These are phyloP conservation scores for Penicillium riverlandense DNA, from an alignment of 495 filamentous ascomycete genomes.

Conservation along the genomic window DNA sequence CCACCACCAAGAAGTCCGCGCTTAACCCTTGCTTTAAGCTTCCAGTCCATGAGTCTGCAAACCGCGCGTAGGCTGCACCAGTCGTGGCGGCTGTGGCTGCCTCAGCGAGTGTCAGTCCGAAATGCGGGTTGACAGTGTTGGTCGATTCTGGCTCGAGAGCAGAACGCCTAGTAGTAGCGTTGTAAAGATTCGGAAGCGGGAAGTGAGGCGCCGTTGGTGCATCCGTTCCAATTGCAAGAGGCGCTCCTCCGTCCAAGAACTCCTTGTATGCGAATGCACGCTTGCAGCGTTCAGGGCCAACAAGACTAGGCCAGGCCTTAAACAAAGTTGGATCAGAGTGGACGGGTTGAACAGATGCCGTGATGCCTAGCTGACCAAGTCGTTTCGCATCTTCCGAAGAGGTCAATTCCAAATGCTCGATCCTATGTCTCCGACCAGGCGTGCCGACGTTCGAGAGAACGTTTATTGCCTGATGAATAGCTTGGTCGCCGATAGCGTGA, in stretches of 20 bases:
- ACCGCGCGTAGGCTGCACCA: constrained; percentile 52
- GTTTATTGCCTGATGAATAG: constrained; percentile 49
- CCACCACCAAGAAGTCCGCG: constrained; percentile 53
- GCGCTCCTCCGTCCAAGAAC: constrained; percentile 48
- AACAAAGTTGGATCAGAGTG: constrained; percentile 56
- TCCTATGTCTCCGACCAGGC: constrained; percentile 39
- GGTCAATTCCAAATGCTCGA: constrained; percentile 56
- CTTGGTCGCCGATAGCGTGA: constrained; percentile 58
- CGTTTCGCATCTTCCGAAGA: constrained; percentile 44
- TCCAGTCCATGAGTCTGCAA: constrained; percentile 49
- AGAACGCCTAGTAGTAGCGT: constrained; percentile 49
- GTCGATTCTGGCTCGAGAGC: constrained; percentile 40
- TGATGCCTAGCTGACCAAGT: constrained; percentile 50
- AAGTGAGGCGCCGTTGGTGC: constrained; percentile 50
- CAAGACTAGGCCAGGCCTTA: constrained; percentile 49
- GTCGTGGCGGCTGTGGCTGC: constrained; percentile 47
- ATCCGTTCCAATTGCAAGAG: constrained; percentile 52
- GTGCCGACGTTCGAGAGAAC: constrained; percentile 39
- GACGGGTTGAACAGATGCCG: constrained; percentile 55
- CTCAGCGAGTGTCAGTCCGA: constrained; percentile 43
- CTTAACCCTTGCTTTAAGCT: constrained; percentile 37
- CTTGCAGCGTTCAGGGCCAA: constrained; percentile 46
- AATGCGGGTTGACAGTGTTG: constrained; percentile 45
- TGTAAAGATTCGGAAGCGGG: constrained; percentile 49
- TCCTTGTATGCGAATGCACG: constrained; percentile 57